A percentile compares a stretch with the other conserved stretches of the same genome.
phyloP scores from a whole-genome alignment of 2,329 filamentous ascomycete genomes.

The Atkinsonella texensis region DNA sequence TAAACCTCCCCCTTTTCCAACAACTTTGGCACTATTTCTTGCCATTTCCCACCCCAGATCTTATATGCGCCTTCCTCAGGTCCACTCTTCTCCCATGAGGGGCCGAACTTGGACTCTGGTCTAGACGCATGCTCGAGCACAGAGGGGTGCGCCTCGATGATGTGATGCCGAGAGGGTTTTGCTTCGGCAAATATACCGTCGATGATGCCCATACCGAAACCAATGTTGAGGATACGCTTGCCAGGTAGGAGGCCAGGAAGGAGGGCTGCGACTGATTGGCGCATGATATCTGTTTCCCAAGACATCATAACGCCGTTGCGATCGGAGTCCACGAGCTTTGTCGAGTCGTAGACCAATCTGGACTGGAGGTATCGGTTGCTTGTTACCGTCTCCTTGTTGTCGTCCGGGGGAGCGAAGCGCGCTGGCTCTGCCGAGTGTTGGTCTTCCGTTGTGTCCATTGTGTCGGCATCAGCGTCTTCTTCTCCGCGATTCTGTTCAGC shows the following conservation, averaged over 20 bases:
- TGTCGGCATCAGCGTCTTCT: slow-evolving; percentile 17
- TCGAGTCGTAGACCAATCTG: slow-evolving; percentile 49
- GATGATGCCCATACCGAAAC: slow-evolving; percentile 85
- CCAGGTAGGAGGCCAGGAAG: slow-evolving; percentile 34
- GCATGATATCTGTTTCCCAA: slow-evolving; percentile 85
- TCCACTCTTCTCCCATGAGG: slow-evolving; percentile 40
- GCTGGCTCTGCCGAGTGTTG: slow-evolving; percentile 9
- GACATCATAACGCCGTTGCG: slow-evolving; percentile 89
- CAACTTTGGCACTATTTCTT: slow-evolving; percentile 61
- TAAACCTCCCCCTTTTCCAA: slow-evolving; percentile 58
- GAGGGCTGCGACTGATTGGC: slow-evolving; percentile 57
- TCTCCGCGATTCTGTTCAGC: slow-evolving; percentile 10
- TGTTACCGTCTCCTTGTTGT: slow-evolving; percentile 37
- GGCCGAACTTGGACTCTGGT: slow-evolving; percentile 38
- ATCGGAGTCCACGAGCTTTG: slow-evolving; percentile 59
- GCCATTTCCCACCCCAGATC: slow-evolving; percentile 62
- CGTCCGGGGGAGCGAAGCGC: slow-evolving; percentile 22
- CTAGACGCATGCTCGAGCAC: slow-evolving; percentile 54
- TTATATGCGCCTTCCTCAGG: slow-evolving; percentile 57
- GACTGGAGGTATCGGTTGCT: slow-evolving; percentile 59
- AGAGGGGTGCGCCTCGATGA: slow-evolving; percentile 73
- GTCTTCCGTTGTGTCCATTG: slow-evolving; percentile 15
- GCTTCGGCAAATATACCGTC: slow-evolving; percentile 63
- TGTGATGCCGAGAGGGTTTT: slow-evolving; percentile 60
- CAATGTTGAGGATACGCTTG: slow-evolving; percentile 69